Conservation (phyloP, 768 basidiomycete species). For the Lenzites betulinus region DNA sequence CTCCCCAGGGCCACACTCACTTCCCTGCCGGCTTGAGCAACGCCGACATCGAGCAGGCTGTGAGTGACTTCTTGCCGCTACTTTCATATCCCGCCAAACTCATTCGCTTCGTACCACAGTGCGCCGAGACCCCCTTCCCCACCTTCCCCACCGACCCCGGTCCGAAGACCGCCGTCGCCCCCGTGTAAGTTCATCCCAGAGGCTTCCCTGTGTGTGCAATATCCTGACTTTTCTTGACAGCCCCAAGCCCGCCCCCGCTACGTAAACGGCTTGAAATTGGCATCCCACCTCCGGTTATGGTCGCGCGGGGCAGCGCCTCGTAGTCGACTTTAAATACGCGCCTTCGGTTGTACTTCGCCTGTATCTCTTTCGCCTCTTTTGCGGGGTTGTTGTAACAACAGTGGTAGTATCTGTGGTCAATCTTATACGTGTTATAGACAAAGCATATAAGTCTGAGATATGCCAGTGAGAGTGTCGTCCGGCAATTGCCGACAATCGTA, state of each 20-base stretch:
- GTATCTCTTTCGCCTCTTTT: background rate
- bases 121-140: slow-evolving; percentile 23
- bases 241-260: slow-evolving; percentile 3
- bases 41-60: slow-evolving; percentile 27
- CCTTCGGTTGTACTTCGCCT: background rate
- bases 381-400: background rate
- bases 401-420: background rate
- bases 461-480: no score
- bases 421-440: background rate
- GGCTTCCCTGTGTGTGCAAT: background rate
- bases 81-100: background rate
- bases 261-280: background rate
- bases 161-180: slow-evolving; percentile 32
- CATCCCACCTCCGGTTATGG: background rate
- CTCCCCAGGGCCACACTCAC: slow-evolving; percentile 10
- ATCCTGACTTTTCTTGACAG: background rate
- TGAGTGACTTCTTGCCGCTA: background rate
- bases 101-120: background rate
- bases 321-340: background rate
- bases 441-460: background rate
- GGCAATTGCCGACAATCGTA: no score
- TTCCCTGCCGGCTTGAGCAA: slow-evolving; percentile 27
- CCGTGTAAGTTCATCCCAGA: slow-evolving; percentile 30
- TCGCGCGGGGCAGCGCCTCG: slow-evolving; percentile 5
- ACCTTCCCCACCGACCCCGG: slow-evolving; percentile 29